A percentile compares a stretch with the other conserved stretches of the same genome.
These are phyloP conservation scores for Taiozyma onychis DNA, from an alignment of 1,139 yeast genomes.

Conservation along the genomic window DNA sequence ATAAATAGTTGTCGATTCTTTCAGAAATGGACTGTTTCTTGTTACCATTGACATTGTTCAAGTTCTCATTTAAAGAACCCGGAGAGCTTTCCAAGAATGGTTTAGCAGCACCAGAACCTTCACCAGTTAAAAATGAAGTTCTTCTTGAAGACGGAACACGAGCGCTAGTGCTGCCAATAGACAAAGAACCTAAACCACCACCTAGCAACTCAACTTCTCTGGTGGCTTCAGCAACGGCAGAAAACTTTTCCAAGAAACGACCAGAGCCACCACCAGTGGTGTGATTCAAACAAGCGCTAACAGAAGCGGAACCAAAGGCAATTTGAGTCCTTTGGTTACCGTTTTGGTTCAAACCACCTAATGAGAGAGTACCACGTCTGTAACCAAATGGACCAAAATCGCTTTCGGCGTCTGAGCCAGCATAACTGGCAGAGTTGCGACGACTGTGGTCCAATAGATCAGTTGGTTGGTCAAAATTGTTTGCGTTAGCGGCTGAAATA, in stretches of 20 bases:
- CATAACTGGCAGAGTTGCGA: conserved; percentile 18
- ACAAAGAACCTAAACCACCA: conserved; percentile 29
- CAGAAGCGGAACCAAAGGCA: conserved; percentile 54
- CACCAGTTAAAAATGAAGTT: conserved; percentile 40
- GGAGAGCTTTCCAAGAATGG: conserved; percentile 31
- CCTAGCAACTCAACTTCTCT: conserved; percentile 58
- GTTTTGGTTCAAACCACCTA: conserved; percentile 33
- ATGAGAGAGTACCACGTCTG: conserved; percentile 42
- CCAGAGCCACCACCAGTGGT: conserved; percentile 30
- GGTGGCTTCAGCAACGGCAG: conserved; percentile 76
- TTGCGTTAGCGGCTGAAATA: conserved; percentile 15
- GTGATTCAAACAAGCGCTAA: conserved; percentile 32
- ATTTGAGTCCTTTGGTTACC: conserved; percentile 18
- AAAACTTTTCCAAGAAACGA: conserved; percentile 58
- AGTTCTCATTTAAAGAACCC: conserved; percentile 47
- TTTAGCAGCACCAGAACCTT: conserved; percentile 17
- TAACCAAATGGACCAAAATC: conserved; percentile 42
- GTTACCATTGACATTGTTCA: conserved; percentile 40
- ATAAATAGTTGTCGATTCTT: conserved; percentile 53
- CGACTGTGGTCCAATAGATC: conserved; percentile 9
- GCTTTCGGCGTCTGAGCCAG: conserved; percentile 35
- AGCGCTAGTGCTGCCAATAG: conserved; percentile 26
- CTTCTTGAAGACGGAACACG: conserved; percentile 35
- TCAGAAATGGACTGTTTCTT: conserved; percentile 57
- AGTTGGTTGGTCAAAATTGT: conserved; percentile 31